Evolutionary conservation across 2,329 filamentous ascomycete species (phyloP), one percentile per base, ranked within the genome.

Genomic region (Aspergillus arachidicola): DNA sequence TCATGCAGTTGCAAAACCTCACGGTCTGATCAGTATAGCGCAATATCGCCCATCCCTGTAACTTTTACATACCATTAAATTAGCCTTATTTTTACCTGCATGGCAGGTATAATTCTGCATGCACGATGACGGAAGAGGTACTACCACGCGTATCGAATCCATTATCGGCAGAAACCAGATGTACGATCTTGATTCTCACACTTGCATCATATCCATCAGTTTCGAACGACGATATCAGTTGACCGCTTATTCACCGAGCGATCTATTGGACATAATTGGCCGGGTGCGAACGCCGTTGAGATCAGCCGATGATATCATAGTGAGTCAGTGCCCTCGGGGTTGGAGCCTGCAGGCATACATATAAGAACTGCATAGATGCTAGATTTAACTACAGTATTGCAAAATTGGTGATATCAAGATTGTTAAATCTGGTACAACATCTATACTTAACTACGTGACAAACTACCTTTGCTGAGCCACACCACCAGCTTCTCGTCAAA

Each of bases 291-390:
- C 51, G 34, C 36, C n/a, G 32, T 26, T 38, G 51, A 38, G 23
- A 41, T 55, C 51, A 55, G 32, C 51, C 32, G 32, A 55, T 55
- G 51, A 55, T 55, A 55, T 55, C 51, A 55, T 55, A 55, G 51
- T 30, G 51, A 21, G 30, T 32, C 32, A 55, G 30, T 21, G 32
- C 14, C 30, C 51, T 12, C 19, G 30, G 32, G 32, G 21, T 16
- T 55, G 21, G 7, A 55, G 6, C 51, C 30, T 38, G 11, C 32
- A 32, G 23, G 6, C 32, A 38, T 11, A 28, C 51, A 55, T 55
- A 55, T 55, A 55, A 38, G 51, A 55, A 26, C 30, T 23, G 10
- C 6, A 38, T 26, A 21, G 32, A 36, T 19, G 21, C 26, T 7
- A 23, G 7, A 19, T 23, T 54, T 4, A 16, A 53, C 28, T 14